Base-by-base conservation (phyloP, 768 basidiomycete genomes). In the Termitomyces sp. region DNA sequence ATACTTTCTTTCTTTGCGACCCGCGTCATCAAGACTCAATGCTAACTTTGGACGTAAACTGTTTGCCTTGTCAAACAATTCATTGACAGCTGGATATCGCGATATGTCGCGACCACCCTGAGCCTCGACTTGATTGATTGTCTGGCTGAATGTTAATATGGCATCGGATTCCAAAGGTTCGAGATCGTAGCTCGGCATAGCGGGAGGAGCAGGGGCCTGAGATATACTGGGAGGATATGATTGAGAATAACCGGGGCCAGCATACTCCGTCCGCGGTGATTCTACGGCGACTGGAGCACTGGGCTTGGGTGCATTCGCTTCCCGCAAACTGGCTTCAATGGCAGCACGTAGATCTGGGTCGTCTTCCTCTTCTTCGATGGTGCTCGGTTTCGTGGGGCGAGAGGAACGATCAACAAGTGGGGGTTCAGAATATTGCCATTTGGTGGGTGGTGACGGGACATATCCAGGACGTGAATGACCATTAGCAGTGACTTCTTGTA, bases 271-370 rank as follows among this genome's bases (percentile, higher is more conserved):
- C 20, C 76, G 75, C 3, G 84, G 77, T 2, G 83, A 79, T 55
- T 89, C 84, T 7, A 83, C 67, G 10, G 80, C 83, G 17, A 83
- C 73, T 0, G 94, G 94, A 0, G 91, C 92, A 67, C 91, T 93
- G 7, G 93, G 87, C 63, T 81, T 85, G 0, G 89, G 88, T 11
- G 90, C 87, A 61, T 81, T 86, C 3, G 84, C 88, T 67, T 99
- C 97, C n/a, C 87, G 81, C 63, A 99, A 73, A 70, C 91, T 94
- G 0, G 97, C 97, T 70, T 98, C 94, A 55, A 99, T 99, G 0
- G 97, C 97, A 20, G 96, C 92, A 61, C 81, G 85, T 20, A 99
- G 78, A 60, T 98, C 95, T 11, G 91, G 91, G 72, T 99, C 96
- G 3, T 96, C 91, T 37, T 96, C 96, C 11, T 93, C 90, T 11